A percentile compares a stretch with the other conserved stretches of the same genome.
These are phyloP conservation scores for Drosera capensis DNA, from an alignment of 148 eudicot species.

Conservation along the genomic window DNA sequence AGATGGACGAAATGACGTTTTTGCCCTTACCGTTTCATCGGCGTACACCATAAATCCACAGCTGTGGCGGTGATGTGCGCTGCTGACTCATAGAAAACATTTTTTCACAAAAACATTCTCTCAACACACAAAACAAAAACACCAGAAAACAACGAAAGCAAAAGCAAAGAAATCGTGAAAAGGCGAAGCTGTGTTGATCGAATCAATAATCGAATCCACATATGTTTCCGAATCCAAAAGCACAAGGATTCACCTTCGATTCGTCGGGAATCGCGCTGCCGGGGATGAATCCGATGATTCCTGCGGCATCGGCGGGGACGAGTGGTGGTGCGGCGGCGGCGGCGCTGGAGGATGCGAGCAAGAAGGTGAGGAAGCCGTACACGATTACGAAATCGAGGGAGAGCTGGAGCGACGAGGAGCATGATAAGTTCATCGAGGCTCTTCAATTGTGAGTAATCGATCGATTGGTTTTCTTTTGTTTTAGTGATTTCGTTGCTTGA, in stretches of 20 bases:
- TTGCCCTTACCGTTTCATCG: no score
- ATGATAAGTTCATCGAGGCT: conserved; percentile 59
- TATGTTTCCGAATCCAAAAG: conserved; percentile 13
- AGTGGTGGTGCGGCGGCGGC: background rate
- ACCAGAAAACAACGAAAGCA: no score
- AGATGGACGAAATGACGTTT: no score
- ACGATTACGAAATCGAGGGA: conserved; percentile 55
- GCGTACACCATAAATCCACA: no score
- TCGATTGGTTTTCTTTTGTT: background rate
- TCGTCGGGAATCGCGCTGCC: conserved; percentile 17
- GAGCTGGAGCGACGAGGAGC: conserved; percentile 51
- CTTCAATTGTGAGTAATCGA: conserved; percentile 32
- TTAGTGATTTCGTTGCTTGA: background rate
- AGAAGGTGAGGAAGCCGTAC: conserved; percentile 45
- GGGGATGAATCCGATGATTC: conserved; percentile 12
- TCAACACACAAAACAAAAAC: no score
- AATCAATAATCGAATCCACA: no score
- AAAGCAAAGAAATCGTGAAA: no score
- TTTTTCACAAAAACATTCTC: no score
- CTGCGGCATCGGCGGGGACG: conserved; percentile 1
- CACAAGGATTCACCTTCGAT: conserved; percentile 17
- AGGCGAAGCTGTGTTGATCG: no score
- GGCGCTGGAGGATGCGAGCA: conserved; percentile 20
- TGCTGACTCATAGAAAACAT: no score
- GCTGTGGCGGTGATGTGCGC: no score